Evolutionary conservation across 2,329 filamentous ascomycete genomes (phyloP).

Genomic region (Malbranchea cinnamomea): DNA sequence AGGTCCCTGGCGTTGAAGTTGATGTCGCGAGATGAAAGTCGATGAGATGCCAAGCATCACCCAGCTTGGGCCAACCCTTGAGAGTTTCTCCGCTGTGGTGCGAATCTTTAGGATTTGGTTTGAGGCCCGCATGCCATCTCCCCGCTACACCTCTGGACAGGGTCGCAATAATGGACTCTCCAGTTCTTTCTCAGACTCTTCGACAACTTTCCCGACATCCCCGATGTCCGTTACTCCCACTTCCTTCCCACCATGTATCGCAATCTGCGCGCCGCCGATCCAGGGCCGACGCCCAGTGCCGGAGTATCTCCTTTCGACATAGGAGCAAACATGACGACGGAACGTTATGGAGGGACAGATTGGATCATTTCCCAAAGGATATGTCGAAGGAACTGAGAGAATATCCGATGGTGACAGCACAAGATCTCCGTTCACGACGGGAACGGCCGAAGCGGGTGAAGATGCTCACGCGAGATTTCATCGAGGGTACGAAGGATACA

Average conservation of each 20-base stretch:
- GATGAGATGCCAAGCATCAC: slow-evolving; percentile 3
- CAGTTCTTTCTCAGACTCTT: slow-evolving; percentile 62
- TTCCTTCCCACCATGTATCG: slow-evolving; percentile 16
- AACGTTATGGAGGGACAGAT: slow-evolving; percentile 75
- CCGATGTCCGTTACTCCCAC: slow-evolving; percentile 42
- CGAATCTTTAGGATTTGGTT: slow-evolving; percentile 11
- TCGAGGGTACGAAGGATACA: slow-evolving; percentile 52
- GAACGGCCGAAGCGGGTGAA: slow-evolving; percentile 78
- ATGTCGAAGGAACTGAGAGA: slow-evolving; percentile 64
- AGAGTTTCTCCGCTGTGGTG: slow-evolving; percentile 10
- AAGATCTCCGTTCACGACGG: slow-evolving; percentile 54
- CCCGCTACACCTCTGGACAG: slow-evolving; percentile 6
- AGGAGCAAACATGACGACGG: slow-evolving; percentile 34
- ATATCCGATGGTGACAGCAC: slow-evolving; percentile 75
- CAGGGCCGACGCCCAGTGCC: slow-evolving; percentile 16
- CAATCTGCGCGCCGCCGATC: slow-evolving; percentile 9
- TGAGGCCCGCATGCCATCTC: slow-evolving; percentile 7
- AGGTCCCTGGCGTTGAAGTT: too few species aligned
- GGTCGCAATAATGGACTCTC: slow-evolving; percentile 56
- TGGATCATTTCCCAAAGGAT: slow-evolving; percentile 58
- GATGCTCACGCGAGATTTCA: slow-evolving; percentile 96
- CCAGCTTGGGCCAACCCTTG: slow-evolving; percentile 15
- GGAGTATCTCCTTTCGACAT: slow-evolving; percentile 18
- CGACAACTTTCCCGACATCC: slow-evolving; percentile 70
- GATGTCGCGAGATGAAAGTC: not conserved